Evolutionary conservation across 768 basidiomycete species (phyloP).

Genomic region (Ramaria rubella): DNA sequence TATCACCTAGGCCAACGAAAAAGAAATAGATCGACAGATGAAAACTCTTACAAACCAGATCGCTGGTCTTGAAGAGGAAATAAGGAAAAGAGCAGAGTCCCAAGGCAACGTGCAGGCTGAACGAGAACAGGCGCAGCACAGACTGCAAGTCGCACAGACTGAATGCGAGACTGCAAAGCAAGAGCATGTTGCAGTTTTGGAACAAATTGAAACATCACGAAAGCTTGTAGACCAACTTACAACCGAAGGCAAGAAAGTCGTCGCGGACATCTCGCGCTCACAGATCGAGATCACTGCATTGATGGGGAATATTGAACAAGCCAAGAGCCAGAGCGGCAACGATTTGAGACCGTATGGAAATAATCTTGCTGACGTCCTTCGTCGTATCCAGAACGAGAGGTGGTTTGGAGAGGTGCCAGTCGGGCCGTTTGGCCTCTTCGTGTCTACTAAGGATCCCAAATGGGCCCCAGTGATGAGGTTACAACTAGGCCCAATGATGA

Average conservation of each 20-base stretch:
- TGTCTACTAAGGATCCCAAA: conserved; percentile 62
- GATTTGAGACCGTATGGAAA: conserved; percentile 55
- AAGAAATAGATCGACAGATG: conserved; percentile 39
- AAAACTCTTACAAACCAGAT: conserved; percentile 29
- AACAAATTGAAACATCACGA: neutral
- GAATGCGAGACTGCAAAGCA: neutral
- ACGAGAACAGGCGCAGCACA: neutral
- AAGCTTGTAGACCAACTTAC: conserved; percentile 31
- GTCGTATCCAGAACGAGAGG: conserved; percentile 38
- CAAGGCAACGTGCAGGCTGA: conserved; percentile 3
- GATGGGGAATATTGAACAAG: conserved; percentile 37
- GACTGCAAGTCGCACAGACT: neutral
- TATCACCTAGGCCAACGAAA: conserved; percentile 41
- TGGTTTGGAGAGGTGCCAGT: conserved; percentile 67
- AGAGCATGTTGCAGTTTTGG: neutral
- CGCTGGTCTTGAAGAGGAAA: conserved; percentile 35
- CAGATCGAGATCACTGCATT: conserved; percentile 48
- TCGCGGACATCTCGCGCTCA: conserved; percentile 30
- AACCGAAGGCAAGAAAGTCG: conserved; percentile 28
- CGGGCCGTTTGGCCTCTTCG: conserved; percentile 74
- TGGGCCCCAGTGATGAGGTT: conserved; percentile 65
- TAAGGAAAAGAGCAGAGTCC: neutral
- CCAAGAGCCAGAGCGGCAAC: conserved; percentile 48
- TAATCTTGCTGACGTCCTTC: conserved; percentile 52
- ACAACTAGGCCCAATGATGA: conserved; percentile 53